Evolutionary conservation across 306 rosid species (phyloP).

Genomic region (Cicer bijugum): DNA sequence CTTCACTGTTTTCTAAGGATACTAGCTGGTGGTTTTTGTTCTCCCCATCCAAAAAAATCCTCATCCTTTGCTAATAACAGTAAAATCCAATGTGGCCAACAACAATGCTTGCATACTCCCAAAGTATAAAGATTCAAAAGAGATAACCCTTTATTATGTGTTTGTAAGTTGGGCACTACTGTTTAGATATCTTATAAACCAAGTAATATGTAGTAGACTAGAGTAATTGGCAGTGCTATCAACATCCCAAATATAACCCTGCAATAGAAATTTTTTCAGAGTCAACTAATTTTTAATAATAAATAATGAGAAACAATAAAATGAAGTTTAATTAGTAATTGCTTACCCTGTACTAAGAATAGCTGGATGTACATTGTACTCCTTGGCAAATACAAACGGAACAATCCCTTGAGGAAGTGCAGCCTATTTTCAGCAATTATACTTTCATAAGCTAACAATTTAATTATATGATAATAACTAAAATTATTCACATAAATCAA

Average conservation of each 20-base stretch:
- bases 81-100: conserved; percentile 39
- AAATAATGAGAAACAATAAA: background rate
- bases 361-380: conserved; percentile 94
- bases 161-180: conserved; percentile 26
- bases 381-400: conserved; percentile 97
- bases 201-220: conserved; percentile 61
- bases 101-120: conserved; percentile 45
- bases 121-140: conserved; percentile 45
- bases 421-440: conserved; percentile 60
- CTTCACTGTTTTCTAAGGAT: conserved; percentile 42
- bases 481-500: background rate
- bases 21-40: conserved; percentile 13
- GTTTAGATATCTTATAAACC: conserved; percentile 50
- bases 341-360: conserved; percentile 93
- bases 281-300: background rate
- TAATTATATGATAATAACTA: background rate
- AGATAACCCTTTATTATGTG: conserved; percentile 17
- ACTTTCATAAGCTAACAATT: conserved; percentile 24
- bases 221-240: conserved; percentile 68
- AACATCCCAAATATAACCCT: conserved; percentile 74
- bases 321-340: conserved; percentile 2
- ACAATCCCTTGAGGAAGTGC: conserved; percentile 99
- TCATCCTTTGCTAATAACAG: conserved; percentile 45
- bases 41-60: conserved; percentile 38
- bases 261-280: conserved; percentile 23